Base-by-base conservation (phyloP, 805 yeast genomes). In the Saccharomyces mikatae region DNA sequence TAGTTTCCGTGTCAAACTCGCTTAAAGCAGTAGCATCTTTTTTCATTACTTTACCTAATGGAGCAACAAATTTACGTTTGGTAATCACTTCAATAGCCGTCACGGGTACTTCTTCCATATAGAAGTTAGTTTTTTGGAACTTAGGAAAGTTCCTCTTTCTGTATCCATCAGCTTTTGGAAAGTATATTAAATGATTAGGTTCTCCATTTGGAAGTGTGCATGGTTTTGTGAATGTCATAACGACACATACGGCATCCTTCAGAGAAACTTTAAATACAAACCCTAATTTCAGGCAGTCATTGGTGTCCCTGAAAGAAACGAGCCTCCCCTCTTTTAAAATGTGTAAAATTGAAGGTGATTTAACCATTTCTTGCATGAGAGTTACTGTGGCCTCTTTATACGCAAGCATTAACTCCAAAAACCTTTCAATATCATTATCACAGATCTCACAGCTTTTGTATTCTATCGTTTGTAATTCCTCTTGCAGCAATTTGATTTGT, bases 251-350 rank as follows among this genome's bases (percentile, higher is more conserved):
- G 14, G 60, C 60, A 29, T 57, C 60, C 46, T 59, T 66, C 29
- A 64, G 57, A 49, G 60, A 62, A 47, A 59, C 62, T 63, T 75
- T 81, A 41, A 80, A 73, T 27, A 84, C 70, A 54, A 85, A 76
- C 4, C 90, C 95, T 17, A 68, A 50, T 51, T 64, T 63, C 9
- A 59, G 61, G 14, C 68, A 65, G 3, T 70, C 76, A 6, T 72
- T 64, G 4, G 67, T 66, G 62, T 83, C 84, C 56, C 81, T 76
- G 66, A 73, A 89, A 5, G 84, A 75, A 52, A 87, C 62, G 50
- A 86, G 64, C 56, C 86, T 74, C 2, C 91, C 92, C 1, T 70
- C 64, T 52, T 70, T 74, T 51, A 87, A 68, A 21, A 76, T 69
- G 32, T 75, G 74, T 53, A 80, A 75, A n/a, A 80, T 70, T 2